Evolutionary conservation across 1,139 yeast species (phyloP), one percentile per base, ranked within the genome.

Genomic region (Kodamaea ohmeri): DNA sequence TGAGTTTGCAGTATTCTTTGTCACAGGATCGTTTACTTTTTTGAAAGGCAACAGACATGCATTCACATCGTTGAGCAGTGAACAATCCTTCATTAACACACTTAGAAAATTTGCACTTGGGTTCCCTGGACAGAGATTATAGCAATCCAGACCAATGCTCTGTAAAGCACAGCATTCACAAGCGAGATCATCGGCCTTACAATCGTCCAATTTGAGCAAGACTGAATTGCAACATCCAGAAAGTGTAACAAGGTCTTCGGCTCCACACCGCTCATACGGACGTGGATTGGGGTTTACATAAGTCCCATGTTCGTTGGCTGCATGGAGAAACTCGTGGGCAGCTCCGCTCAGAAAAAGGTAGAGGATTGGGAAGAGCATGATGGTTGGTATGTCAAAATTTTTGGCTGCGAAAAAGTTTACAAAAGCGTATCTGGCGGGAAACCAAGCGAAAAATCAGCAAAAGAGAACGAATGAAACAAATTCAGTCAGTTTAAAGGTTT

Each of bases 101-200:
- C 70, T 60, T 36, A 75, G 56, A 46, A 73, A 72, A 47, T 67
- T 70, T 18, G 73, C 71, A 18, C 72, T 63, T 1, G 73, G 73
- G 39, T 71, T 67, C 27, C 71, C 72, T 15, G 76, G 76, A 48
- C 79, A 74, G 39, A 73, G 54, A 14, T 65, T 67, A 48, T 67
- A 72, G 50, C 80, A 73, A 25, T 63, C 64, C 34, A 56, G 60
- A 25, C 65, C 60, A 55, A 73, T 63, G 39, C 68, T 65, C 49
- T 73, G 79, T 29, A 75, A 56, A 7, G 79, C 78, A 55, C 79
- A 73, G 47, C 80, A 74, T 45, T 73, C 78, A 52, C 80, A 75
- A 2, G 78, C 78, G 46, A 71, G 57, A 52, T 74, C 80, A 46
- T 71, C 72, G 3, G 78, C 69, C 47, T 69, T 68, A 45, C 80